A percentile compares a stretch with the other conserved stretches of the same genome.
These are phyloP conservation scores for Aspergillus caelatus DNA, from an alignment of 2,329 filamentous ascomycete genomes.

Conservation along the genomic window DNA sequence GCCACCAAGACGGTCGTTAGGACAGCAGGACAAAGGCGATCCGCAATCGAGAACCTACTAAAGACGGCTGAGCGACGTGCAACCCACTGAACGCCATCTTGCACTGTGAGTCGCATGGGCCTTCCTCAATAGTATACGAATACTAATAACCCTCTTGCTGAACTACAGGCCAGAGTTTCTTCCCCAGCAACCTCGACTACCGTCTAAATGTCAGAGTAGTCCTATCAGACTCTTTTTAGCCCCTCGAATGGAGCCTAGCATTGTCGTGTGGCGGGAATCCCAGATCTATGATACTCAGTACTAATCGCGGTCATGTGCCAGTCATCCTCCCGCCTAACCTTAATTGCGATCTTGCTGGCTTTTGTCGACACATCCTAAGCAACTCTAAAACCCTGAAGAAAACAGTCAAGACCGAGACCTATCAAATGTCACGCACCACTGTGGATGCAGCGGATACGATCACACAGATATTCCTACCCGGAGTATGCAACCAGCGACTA, in stretches of 20 bases:
- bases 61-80: no score
- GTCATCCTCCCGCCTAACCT: no score
- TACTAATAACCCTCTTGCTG: neutral
- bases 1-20: neutral
- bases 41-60: no score
- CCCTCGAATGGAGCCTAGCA: neutral
- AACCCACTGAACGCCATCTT: neutral
- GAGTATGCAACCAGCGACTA: neutral
- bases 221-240: neutral
- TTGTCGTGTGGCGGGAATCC: neutral
- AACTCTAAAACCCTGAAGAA: neutral
- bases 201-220: rapidly evolving
- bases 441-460: neutral
- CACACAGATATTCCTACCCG: neutral
- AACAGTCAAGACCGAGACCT: rapidly evolving
- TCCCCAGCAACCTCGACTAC: neutral
- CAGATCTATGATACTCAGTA: neutral
- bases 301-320: neutral
- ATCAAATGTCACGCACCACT: no score
- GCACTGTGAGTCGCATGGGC: neutral
- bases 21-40: neutral
- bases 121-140: neutral
- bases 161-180: neutral
- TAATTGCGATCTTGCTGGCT: neutral
- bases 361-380: neutral